phyloP scores from a whole-genome alignment of 2,329 filamentous ascomycete genomes.

The Calycina marina region DNA sequence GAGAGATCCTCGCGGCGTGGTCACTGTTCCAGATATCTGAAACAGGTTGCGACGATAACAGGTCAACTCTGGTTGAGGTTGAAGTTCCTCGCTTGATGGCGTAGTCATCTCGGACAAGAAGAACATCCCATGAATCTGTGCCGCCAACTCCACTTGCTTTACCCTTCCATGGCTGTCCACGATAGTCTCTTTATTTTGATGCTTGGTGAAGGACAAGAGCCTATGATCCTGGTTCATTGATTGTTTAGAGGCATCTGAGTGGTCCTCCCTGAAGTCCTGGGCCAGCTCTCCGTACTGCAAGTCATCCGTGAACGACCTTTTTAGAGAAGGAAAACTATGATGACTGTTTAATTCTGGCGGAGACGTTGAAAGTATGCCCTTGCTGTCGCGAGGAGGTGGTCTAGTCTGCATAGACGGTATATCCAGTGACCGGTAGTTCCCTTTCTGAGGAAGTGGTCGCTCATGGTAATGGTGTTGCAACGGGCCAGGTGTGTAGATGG shows the following conservation, averaged over 20 bases:
- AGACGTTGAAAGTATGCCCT: conserved; percentile 15
- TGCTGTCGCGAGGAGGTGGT: conserved; percentile 10
- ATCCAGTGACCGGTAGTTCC: conserved; percentile 20
- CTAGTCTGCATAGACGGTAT: conserved; percentile 16
- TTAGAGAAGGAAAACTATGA: conserved; percentile 22
- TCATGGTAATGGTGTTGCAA: conserved; percentile 16
- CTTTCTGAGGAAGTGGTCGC: conserved; percentile 12
- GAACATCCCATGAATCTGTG: conserved; percentile 80
- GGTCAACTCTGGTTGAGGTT: conserved; percentile 64
- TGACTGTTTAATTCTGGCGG: conserved; percentile 18
- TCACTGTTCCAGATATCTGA: conserved; percentile 83
- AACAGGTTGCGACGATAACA: conserved; percentile 95
- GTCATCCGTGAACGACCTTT: conserved; percentile 19
- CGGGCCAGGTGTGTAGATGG: conserved; percentile 12
- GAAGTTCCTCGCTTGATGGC: conserved; percentile 34
- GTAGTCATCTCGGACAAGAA: conserved; percentile 53
- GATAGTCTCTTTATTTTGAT: conserved; percentile 28
- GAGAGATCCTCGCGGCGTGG: conserved; percentile 61
- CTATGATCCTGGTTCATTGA: conserved; percentile 22
- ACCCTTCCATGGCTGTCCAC: conserved; percentile 34
- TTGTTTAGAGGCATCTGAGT: conserved; percentile 17
- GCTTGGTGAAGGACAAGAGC: conserved; percentile 21
- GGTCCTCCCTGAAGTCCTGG: conserved; percentile 19
- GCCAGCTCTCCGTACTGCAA: conserved; percentile 17
- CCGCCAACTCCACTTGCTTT: conserved; percentile 35